Evolutionary conservation across 371 early-diverging fungal genomes (phyloP).

Genomic region (Mortierella sp.): DNA sequence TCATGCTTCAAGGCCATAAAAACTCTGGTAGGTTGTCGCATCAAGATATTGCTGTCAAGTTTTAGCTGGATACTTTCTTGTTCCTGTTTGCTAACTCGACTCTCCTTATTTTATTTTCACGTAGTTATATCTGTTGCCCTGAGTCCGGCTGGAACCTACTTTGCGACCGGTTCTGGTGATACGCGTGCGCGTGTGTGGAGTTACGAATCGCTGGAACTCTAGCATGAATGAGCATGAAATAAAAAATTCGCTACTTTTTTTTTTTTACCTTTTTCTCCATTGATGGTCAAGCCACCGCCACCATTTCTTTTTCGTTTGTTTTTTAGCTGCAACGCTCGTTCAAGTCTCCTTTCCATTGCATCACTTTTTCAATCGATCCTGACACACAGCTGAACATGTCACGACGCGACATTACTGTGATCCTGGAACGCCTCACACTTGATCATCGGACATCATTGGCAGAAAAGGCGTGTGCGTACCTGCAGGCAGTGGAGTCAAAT

Average conservation of each 20-base stretch:
- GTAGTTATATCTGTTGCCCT: conserved; percentile 94
- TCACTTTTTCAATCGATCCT: neutral
- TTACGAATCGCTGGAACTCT: conserved; percentile 56
- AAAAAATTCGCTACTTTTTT: neutral
- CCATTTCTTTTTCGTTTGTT: neutral
- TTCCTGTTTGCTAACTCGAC: neutral
- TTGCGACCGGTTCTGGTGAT: conserved; percentile 98
- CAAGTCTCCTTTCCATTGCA: neutral
- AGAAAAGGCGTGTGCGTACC: conserved; percentile 50
- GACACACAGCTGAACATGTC: conserved; percentile 30
- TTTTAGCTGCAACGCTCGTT: neutral
- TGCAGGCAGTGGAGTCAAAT: conserved; percentile 46
- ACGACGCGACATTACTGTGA: conserved; percentile 43
- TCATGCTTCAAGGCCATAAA: conserved; percentile 98
- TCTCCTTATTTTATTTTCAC: no score
- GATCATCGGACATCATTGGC: conserved; percentile 52
- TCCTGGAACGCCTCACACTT: conserved; percentile 47
- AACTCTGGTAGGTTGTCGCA: conserved; percentile 80
- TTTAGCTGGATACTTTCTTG: neutral
- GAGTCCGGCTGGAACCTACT: conserved; percentile 84
- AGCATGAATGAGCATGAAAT: neutral
- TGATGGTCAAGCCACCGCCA: conserved; percentile 10
- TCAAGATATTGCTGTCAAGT: neutral
- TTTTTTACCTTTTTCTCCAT: neutral
- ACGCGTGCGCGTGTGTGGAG: conserved; percentile 95